Conservation (phyloP, 2,329 filamentous ascomycete species). For the Pseudodiploospora longispora region DNA sequence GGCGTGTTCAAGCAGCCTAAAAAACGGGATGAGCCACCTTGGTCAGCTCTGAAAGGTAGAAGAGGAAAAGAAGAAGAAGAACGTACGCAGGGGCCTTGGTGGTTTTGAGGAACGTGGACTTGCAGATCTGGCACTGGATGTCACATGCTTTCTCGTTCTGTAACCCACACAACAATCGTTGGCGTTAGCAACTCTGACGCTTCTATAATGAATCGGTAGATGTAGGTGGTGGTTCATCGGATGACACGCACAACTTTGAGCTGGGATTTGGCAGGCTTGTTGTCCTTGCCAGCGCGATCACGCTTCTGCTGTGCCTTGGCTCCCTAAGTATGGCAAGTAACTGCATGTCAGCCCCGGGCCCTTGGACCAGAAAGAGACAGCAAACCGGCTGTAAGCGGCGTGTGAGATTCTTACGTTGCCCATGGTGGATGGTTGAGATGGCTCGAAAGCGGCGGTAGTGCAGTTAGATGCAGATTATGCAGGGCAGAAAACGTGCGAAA, state of each 20-base stretch:
- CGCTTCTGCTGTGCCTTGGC: slow-evolving; percentile 64
- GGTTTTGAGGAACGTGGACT: slow-evolving; percentile 71
- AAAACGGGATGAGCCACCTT: slow-evolving; percentile 2
- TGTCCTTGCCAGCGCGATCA: slow-evolving; percentile 60
- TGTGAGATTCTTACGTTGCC: slow-evolving; percentile 24
- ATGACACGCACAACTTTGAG: slow-evolving; percentile 53
- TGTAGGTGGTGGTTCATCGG: neutral
- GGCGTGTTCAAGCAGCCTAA: slow-evolving; percentile 61
- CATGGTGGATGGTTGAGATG: slow-evolving; percentile 15
- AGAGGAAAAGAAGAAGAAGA: neutral
- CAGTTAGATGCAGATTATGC: neutral
- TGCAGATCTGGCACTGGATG: slow-evolving; percentile 71
- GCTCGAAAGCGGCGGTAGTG: neutral
- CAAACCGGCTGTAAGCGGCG: neutral
- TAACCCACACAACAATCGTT: neutral
- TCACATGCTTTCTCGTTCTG: slow-evolving; percentile 67
- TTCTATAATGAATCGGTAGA: neutral
- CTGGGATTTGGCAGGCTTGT: slow-evolving; percentile 54
- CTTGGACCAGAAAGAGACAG: neutral
- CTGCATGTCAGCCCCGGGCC: slow-evolving; percentile 12
- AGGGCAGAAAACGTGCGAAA: too few relatives aligned
- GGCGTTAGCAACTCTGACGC: neutral
- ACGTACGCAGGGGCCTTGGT: slow-evolving; percentile 62
- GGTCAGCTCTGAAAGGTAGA: neutral
- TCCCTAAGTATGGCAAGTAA: slow-evolving; percentile 33